Conservation (phyloP, 1,284 basidiomycete genomes). For the Ceratobasidium sp. region DNA sequence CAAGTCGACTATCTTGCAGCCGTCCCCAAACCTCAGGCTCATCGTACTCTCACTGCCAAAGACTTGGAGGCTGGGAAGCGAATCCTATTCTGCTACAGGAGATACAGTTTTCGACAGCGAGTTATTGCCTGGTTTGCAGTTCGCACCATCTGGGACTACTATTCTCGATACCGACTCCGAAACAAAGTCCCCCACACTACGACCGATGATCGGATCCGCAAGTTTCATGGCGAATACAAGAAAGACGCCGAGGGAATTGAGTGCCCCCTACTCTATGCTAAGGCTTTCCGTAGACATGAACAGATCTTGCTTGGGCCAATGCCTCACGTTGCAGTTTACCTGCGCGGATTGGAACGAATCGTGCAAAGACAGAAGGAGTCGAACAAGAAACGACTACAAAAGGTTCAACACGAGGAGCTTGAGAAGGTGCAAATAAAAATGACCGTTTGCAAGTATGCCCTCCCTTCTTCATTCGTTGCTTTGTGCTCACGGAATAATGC, state of each 20-base stretch:
- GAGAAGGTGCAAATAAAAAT: constrained; percentile 20
- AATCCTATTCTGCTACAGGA: constrained; percentile 30
- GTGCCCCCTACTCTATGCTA: not conserved
- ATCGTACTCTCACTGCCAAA: not conserved
- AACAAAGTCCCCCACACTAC: not conserved
- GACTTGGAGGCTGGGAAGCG: constrained; percentile 6
- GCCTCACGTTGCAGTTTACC: constrained; percentile 27
- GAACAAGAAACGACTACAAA: constrained; percentile 29
- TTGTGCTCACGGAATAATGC: not conserved
- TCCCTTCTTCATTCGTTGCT: not conserved
- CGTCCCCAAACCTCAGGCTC: not conserved
- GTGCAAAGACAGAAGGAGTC: constrained; percentile 20
- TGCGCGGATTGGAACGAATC: constrained; percentile 15
- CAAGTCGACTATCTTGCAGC: constrained; percentile 7
- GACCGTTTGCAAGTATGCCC: constrained; percentile 17
- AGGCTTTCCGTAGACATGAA: constrained; percentile 5
- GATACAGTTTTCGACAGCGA: constrained; percentile 14
- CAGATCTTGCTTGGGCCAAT: constrained; percentile 29
- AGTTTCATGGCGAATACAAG: constrained; percentile 31
- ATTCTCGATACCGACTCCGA: constrained; percentile 16
- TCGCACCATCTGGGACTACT: constrained; percentile 22
- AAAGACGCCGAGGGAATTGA: constrained; percentile 18
- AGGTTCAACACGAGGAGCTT: constrained; percentile 25
- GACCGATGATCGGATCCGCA: constrained; percentile 14
- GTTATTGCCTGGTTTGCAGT: not conserved